Conservation (phyloP, 2,329 filamentous ascomycete genomes). For the Botrytis fragariae region DNA sequence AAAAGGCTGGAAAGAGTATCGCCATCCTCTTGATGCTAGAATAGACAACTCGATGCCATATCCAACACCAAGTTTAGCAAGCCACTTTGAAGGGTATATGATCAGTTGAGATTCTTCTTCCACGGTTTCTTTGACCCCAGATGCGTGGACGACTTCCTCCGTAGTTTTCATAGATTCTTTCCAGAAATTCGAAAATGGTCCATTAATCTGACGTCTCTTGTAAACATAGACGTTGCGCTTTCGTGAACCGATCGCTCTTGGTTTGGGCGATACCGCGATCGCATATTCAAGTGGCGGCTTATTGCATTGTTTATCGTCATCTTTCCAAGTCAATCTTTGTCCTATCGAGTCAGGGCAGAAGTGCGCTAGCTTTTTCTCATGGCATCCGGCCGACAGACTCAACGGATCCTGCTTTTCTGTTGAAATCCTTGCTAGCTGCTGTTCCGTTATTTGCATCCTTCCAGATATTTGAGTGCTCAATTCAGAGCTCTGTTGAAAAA, state of each 20-base stretch:
- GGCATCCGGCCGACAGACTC: neutral
- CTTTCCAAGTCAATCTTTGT: neutral
- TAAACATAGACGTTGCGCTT: no score
- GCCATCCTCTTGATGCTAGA: neutral
- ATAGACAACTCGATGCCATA: neutral
- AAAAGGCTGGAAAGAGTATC: neutral
- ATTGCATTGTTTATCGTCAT: neutral
- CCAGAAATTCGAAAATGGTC: neutral
- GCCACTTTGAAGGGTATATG: neutral
- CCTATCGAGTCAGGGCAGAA: neutral
- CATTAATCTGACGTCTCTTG: neutral
- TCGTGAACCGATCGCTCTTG: neutral
- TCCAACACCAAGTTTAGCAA: accelerated
- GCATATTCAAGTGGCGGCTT: no score
- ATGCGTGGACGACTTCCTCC: neutral
- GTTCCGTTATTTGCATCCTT: neutral
- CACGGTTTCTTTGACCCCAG: neutral
- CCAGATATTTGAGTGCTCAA: neutral
- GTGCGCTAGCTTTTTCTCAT: neutral
- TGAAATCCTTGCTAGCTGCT: neutral
- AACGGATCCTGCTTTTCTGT: neutral
- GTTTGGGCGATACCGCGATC: no score
- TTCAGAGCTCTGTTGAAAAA: neutral
- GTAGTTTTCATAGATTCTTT: neutral
- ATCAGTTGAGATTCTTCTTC: neutral